These are phyloP conservation scores for Obba rivulosa DNA, from an alignment of 768 basidiomycete species.

Conservation along the genomic window DNA sequence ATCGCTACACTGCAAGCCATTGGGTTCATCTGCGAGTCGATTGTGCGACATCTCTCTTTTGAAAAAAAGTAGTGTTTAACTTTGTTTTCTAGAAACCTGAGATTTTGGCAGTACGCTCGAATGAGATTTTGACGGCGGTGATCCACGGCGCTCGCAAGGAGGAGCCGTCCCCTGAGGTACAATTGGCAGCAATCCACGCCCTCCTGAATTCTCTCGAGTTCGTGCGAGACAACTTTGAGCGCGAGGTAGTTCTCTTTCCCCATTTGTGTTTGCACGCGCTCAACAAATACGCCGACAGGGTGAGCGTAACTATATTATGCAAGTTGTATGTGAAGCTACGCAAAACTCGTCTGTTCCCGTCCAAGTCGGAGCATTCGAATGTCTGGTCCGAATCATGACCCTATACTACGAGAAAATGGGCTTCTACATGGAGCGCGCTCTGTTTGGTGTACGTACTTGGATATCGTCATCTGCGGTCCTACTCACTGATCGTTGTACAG, in stretches of 20 bases:
- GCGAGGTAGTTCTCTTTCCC: constrained; percentile 58
- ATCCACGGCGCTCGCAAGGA: constrained; percentile 98
- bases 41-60: constrained; percentile 55
- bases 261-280: constrained; percentile 2
- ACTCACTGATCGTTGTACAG: constrained; percentile 35
- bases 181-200: constrained; percentile 88
- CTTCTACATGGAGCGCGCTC: constrained; percentile 98
- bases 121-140: constrained; percentile 97
- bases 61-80: not conserved
- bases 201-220: constrained; percentile 96
- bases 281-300: constrained; percentile 47
- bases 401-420: constrained; percentile 99
- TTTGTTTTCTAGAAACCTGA: constrained; percentile 72
- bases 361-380: constrained; percentile 95
- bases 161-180: constrained; percentile 86
- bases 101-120: constrained; percentile 80
- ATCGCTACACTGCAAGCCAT: constrained; percentile 92
- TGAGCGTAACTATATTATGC: constrained; percentile 99
- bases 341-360: constrained; percentile 76
- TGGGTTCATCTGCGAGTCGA: constrained; percentile 95
- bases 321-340: constrained; percentile 97
- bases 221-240: constrained; percentile 95
- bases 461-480: not conserved
- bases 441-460: constrained; percentile 77
- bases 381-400: constrained; percentile 93